Evolutionary conservation across 2,329 filamentous ascomycete species (phyloP).

Genomic region (Penicillium verrucosum): DNA sequence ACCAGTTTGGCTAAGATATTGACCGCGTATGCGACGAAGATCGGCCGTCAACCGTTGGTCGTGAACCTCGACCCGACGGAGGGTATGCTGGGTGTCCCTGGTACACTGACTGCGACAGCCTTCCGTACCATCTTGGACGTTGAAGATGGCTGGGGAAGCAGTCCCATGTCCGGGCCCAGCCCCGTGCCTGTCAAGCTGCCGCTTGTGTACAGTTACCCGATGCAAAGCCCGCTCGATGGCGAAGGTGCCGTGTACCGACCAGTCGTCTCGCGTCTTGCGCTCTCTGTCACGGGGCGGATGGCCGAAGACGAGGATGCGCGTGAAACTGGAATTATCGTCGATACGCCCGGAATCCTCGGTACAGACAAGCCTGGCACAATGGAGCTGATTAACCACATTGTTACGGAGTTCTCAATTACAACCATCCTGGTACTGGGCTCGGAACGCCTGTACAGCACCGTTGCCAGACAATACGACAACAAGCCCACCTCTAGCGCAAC

Average conservation of each 20-base stretch:
- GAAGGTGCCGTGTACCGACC: conserved; percentile 70
- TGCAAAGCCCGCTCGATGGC: conserved; percentile 65
- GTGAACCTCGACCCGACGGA: conserved; percentile 83
- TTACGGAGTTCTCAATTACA: conserved; percentile 70
- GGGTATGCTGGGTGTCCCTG: conserved; percentile 72
- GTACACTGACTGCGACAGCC: conserved; percentile 79
- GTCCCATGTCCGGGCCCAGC: conserved; percentile 85
- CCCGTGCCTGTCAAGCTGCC: conserved; percentile 87
- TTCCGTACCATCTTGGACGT: conserved; percentile 86
- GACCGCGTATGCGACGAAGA: conserved; percentile 73
- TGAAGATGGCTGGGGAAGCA: conserved; percentile 83
- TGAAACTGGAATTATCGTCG: conserved; percentile 76
- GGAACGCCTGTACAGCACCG: conserved; percentile 69
- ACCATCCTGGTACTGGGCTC: conserved; percentile 80
- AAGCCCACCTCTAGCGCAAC: conserved; percentile 48
- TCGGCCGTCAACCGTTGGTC: conserved; percentile 71
- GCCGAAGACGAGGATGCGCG: conserved; percentile 70
- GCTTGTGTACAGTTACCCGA: conserved; percentile 83
- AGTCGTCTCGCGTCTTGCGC: conserved; percentile 70
- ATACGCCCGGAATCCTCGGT: conserved; percentile 70
- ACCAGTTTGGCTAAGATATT: conserved; percentile 75
- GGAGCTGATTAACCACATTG: conserved; percentile 77
- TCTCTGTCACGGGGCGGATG: conserved; percentile 72
- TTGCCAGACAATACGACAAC: conserved; percentile 64
- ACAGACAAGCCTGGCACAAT: conserved; percentile 62